These are phyloP conservation scores for Syzygium aqueum DNA, from an alignment of 345 rosid species.

Conservation along the genomic window DNA sequence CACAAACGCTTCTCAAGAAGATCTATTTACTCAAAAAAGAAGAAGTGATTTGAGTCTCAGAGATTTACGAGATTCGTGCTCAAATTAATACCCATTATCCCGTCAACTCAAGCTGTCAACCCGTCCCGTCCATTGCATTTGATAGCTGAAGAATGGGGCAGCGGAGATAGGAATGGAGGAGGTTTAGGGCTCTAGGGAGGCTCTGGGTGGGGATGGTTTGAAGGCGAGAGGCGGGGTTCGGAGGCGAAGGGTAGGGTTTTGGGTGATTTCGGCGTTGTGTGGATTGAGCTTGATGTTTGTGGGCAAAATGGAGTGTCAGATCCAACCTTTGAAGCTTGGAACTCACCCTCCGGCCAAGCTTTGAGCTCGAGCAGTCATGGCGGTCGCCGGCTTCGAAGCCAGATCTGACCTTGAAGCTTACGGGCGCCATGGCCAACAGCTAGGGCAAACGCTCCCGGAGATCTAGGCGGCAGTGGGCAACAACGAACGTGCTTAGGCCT, in stretches of 20 bases:
- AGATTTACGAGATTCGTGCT: slow-evolving; percentile 11
- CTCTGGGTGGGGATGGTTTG: slow-evolving; percentile 18
- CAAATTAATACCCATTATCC: slow-evolving; percentile 17
- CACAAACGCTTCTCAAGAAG: background rate
- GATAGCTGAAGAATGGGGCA: slow-evolving; percentile 14
- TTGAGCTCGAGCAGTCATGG: background rate
- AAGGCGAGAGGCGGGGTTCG: slow-evolving; percentile 21
- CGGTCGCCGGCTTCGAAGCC: background rate
- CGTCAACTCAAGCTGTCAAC: slow-evolving; percentile 34
- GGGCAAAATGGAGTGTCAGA: slow-evolving; percentile 12
- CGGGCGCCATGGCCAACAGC: background rate
- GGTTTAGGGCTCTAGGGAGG: slow-evolving; percentile 17
- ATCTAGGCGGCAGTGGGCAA: too few species aligned
- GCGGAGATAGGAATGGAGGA: slow-evolving; percentile 10
- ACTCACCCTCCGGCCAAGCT: background rate
- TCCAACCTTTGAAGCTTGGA: background rate
- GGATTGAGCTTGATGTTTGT: slow-evolving; percentile 17
- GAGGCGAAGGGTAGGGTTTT: slow-evolving; percentile 11
- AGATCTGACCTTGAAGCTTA: background rate
- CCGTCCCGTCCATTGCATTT: slow-evolving; percentile 33
- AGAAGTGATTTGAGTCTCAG: slow-evolving; percentile 15
- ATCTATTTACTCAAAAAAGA: slow-evolving; percentile 17
- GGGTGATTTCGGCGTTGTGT: slow-evolving; percentile 5
- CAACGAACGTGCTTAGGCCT: too few species aligned
- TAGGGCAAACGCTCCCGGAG: too few species aligned